Evolutionary conservation across 1,139 yeast genomes (phyloP), one percentile per base, ranked within the genome.

Genomic region (Groenewaldozyma sp.): DNA sequence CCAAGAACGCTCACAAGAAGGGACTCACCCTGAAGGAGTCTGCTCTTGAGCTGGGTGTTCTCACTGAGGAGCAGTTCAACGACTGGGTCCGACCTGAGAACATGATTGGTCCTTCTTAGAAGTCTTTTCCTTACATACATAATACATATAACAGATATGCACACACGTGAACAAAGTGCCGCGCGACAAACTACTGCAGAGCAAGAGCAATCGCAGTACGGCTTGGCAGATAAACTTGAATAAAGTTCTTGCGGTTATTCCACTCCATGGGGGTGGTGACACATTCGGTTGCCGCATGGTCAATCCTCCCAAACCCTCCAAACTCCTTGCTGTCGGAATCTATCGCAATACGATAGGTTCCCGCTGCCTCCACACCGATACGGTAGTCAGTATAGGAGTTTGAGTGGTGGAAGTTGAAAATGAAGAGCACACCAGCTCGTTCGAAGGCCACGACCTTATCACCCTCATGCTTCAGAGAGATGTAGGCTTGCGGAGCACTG

Each of bases 1-100:
- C 98, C 53, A 91, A 91, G 75, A 86, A 91, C 60, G 98, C 98
- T 39, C 97, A 91, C 76, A 83, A 88, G 73, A 87, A 91, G 73
- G 96, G 96, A 24, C 74, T 88, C 58, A 91, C 98, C 35, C 77
- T 91, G 68, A 91, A 91, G 70, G 82, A 86, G 65, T 79, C 94
- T 46, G 95, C 96, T 46, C 71, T 91, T 57, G 95, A 91, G 65
- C 77, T 93, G 59, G 84, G 84, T 44, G 87, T 82, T 43, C 74
- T 91, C 60, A 73, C 76, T 43, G 78, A 74, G 50, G 81, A 78
- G 59, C 95, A 88, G 67, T 91, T 91, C 56, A 94, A 87, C 64
- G 74, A 86, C 65, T 91, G 95, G 94, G 98, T 91, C 52, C 79
- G 86, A 65, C 98, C 98, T 50, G 97, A 91, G 71, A 78, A 83